Conservation (phyloP, 1,139 yeast species). For the Pichia sp. region DNA sequence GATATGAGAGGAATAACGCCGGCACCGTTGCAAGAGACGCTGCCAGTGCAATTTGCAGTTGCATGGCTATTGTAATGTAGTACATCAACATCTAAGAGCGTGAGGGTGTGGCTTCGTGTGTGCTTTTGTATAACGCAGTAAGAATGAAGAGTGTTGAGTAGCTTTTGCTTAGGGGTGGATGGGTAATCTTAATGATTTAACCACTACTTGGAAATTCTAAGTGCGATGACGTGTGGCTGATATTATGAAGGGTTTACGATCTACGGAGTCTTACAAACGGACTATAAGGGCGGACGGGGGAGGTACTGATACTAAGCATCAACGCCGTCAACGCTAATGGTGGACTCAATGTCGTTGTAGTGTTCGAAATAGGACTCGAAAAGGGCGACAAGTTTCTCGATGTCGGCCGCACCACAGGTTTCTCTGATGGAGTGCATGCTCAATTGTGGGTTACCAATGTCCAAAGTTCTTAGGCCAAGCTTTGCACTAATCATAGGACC, state of each 20-base stretch:
- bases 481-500: constrained; percentile 91
- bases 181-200: too few relatives aligned
- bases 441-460: constrained; percentile 88
- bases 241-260: too few relatives aligned
- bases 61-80: neutral
- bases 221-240: too few relatives aligned
- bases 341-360: constrained; percentile 29
- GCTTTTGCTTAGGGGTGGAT: too few relatives aligned
- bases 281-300: too few relatives aligned
- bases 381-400: constrained; percentile 52
- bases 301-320: constrained; percentile 1
- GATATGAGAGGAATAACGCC: constrained; percentile 19
- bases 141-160: too few relatives aligned
- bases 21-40: constrained; percentile 14
- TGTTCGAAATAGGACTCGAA: constrained; percentile 57
- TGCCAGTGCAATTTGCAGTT: neutral
- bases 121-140: too few relatives aligned
- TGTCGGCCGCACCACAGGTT: constrained; percentile 79
- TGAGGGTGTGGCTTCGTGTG: too few relatives aligned
- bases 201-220: too few relatives aligned
- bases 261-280: too few relatives aligned
- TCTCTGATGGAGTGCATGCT: constrained; percentile 96
- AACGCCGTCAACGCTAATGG: constrained; percentile 28
- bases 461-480: constrained; percentile 83
- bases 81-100: too few relatives aligned